A percentile compares a stretch with the other conserved stretches of the same genome.
phyloP scores from a whole-genome alignment of 345 rosid genomes.

The Syzygium grande region DNA sequence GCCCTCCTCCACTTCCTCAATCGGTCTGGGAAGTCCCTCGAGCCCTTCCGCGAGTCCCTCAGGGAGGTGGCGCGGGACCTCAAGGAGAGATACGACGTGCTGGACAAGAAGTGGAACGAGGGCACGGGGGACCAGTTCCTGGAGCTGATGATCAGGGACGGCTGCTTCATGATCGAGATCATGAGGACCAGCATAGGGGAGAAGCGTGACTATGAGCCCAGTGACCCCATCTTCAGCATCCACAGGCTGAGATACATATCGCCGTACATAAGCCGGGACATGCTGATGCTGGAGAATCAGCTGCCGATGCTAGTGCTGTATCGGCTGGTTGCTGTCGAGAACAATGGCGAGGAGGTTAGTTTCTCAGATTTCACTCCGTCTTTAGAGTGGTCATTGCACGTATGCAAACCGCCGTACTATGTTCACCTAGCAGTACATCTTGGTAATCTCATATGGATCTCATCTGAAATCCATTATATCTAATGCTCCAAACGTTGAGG shows the following conservation, averaged over 20 bases:
- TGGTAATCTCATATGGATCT: background rate
- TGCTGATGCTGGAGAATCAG: background rate
- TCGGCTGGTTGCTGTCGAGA: constrained; percentile 5
- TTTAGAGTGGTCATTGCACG: background rate
- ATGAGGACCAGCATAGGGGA: constrained; percentile 1
- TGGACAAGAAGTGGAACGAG: background rate
- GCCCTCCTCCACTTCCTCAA: background rate
- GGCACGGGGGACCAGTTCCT: background rate
- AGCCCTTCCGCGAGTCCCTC: background rate
- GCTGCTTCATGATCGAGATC: constrained; percentile 48
- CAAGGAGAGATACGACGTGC: background rate
- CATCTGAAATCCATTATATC: background rate
- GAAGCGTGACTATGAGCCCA: constrained; percentile 15
- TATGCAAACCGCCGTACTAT: no score
- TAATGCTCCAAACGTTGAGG: background rate
- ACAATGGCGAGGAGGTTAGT: background rate
- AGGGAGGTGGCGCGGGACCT: background rate
- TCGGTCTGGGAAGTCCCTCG: background rate
- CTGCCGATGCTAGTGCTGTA: background rate
- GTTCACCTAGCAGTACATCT: no score
- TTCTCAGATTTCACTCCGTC: background rate
- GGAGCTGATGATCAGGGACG: constrained; percentile 39
- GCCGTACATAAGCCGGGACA: constrained; percentile 12
- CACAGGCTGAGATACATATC: constrained; percentile 23
- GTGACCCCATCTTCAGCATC: constrained; percentile 36